A percentile compares a stretch with the other conserved stretches of the same genome.
Evolutionary conservation across 257 asterid genomes (phyloP).

Genomic region (Solanum virginianum): DNA sequence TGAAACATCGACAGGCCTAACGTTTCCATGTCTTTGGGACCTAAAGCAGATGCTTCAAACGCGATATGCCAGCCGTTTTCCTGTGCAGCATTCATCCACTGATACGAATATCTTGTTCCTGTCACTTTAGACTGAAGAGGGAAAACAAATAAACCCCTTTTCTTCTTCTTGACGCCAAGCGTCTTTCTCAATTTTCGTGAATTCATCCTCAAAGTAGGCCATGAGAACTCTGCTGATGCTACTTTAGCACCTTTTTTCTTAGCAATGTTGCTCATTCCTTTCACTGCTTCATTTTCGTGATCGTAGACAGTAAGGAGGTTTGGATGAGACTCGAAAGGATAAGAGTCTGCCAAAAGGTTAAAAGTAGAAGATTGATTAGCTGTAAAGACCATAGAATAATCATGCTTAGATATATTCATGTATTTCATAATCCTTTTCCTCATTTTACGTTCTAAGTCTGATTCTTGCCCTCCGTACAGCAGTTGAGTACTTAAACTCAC

Average conservation of each 20-base stretch:
- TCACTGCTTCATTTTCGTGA: constrained; percentile 44
- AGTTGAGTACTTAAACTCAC: constrained; percentile 30
- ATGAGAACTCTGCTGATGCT: constrained; percentile 48
- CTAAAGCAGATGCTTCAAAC: constrained; percentile 72
- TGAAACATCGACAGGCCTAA: constrained; percentile 65
- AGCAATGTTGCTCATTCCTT: constrained; percentile 33
- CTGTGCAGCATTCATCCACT: constrained; percentile 74
- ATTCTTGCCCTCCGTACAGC: constrained; percentile 29
- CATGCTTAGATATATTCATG: constrained; percentile 62
- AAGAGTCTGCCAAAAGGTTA: constrained; percentile 51
- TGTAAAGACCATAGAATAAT: constrained; percentile 55
- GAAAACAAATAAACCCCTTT: constrained; percentile 52
- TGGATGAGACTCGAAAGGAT: constrained; percentile 38
- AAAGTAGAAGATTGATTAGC: constrained; percentile 70
- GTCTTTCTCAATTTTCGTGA: constrained; percentile 39
- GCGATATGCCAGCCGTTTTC: constrained; percentile 78
- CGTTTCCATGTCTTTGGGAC: constrained; percentile 84
- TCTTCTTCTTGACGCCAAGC: constrained; percentile 15
- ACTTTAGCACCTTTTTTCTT: constrained; percentile 26
- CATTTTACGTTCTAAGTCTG: constrained; percentile 30
- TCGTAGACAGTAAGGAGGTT: constrained; percentile 56
- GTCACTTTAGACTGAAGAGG: constrained; percentile 70
- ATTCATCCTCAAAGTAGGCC: constrained; percentile 58
- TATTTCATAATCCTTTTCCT: constrained; percentile 37
- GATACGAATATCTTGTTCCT: constrained; percentile 60